A percentile compares a stretch with the other conserved stretches of the same genome.
Conservation (phyloP, 1,139 yeast species). For the Suhomyces guaymorum region DNA sequence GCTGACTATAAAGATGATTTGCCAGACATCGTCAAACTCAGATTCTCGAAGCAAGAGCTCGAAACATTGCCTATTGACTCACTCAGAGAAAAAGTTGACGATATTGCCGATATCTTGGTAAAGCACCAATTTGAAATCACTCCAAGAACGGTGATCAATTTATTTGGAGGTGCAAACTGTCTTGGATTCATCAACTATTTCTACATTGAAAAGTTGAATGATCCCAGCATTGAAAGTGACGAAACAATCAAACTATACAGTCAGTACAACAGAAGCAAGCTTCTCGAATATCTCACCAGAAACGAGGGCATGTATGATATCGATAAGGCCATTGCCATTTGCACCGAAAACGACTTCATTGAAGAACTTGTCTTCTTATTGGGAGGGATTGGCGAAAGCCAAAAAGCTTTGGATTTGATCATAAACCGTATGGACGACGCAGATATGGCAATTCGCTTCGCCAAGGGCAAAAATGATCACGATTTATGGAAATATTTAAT, state of each 20-base stretch:
- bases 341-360: slow-evolving; percentile 52
- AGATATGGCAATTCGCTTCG: slow-evolving; percentile 77
- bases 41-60: slow-evolving; percentile 35
- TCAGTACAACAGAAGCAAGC: slow-evolving; percentile 52
- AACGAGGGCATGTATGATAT: slow-evolving; percentile 51
- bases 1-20: slow-evolving; percentile 48
- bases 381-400: slow-evolving; percentile 81
- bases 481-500: slow-evolving; percentile 81
- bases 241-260: slow-evolving; percentile 66
- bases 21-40: slow-evolving; percentile 54
- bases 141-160: slow-evolving; percentile 50
- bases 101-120: slow-evolving; percentile 58
- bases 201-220: slow-evolving; percentile 49
- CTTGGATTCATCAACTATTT: slow-evolving; percentile 61
- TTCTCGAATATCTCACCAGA: slow-evolving; percentile 48
- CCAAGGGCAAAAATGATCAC: slow-evolving; percentile 65
- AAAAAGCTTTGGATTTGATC: slow-evolving; percentile 72
- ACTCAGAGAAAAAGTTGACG: slow-evolving; percentile 40
- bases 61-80: slow-evolving; percentile 43
- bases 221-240: slow-evolving; percentile 44
- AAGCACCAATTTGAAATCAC: slow-evolving; percentile 64
- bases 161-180: slow-evolving; percentile 33
- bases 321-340: slow-evolving; percentile 63
- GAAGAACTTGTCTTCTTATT: slow-evolving; percentile 80
- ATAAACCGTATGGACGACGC: slow-evolving; percentile 80